Evolutionary conservation across 345 rosid genomes (phyloP).

Genomic region (Pistacia atlantica): DNA sequence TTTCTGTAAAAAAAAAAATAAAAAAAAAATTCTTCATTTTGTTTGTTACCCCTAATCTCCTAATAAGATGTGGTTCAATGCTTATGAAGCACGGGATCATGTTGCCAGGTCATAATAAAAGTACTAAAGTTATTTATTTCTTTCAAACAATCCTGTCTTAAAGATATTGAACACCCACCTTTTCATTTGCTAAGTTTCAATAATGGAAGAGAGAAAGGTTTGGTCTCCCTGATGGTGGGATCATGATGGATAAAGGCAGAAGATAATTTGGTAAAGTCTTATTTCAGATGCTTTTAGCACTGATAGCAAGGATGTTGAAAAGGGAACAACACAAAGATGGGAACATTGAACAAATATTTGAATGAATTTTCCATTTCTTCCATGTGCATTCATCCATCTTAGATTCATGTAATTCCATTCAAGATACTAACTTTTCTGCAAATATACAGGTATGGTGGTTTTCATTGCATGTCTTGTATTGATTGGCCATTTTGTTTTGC

Average conservation of each 20-base stretch:
- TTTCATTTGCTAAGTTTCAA: neutral
- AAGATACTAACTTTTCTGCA: slow-evolving; percentile 23
- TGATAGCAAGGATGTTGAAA: neutral
- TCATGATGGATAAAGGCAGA: neutral
- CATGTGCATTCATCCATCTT: neutral
- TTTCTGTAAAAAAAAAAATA: slow-evolving; percentile 8
- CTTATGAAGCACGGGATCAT: neutral
- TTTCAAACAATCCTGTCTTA: neutral
- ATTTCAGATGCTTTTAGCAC: neutral
- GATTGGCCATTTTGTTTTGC: slow-evolving; percentile 90
- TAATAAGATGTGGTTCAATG: slow-evolving; percentile 3
- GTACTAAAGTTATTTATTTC: neutral
- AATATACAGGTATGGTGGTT: slow-evolving; percentile 66
- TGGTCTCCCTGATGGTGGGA: neutral
- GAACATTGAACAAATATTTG: neutral
- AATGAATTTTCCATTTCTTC: slow-evolving; percentile 13
- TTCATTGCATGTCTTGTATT: slow-evolving; percentile 61
- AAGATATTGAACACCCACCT: neutral
- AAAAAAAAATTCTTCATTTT: neutral
- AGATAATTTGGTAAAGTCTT: neutral
- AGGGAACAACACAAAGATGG: neutral
- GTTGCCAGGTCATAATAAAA: slow-evolving; percentile 1
- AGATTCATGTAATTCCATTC: slow-evolving; percentile 5
- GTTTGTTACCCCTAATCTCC: neutral
- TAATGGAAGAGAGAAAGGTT: neutral